Evolutionary conservation across 257 asterid genomes (phyloP), one percentile per base, ranked within the genome.

Genomic region (Primulina huaijiensis): DNA sequence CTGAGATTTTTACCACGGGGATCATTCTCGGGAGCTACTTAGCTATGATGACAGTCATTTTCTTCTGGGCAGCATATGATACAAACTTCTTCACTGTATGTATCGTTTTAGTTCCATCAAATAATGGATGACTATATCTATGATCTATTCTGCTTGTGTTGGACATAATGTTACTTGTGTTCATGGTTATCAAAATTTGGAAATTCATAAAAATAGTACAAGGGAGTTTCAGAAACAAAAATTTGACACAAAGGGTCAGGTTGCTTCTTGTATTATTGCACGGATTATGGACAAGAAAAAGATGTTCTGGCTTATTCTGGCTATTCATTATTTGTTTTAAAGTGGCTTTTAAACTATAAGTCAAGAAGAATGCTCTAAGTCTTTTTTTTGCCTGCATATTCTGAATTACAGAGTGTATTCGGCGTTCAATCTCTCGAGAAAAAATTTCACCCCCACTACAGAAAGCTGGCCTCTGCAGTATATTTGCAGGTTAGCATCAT

Each of bases 61-160:
- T 65, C 59, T 65, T 65, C 70, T 65, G 70, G 70, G 70, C 70
- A 23, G 70, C 70, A 65, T 65, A 65, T 19, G 70, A 65, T 11
- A 65, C 70, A 65, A 20, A 65, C 58, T 65, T 65, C 53, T 65
- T 65, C 37, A 30, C 23, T 25, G 70, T 65, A 65, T 11, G 59
- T 43, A 23, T 35, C 2, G 29, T 12, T 50, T 50, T 17, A 50
- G 5, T 50, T 50, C 7, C 57, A 5, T 50, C 57, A 50, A 43
- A 5, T 4, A 4, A 16, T 50, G 21, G 3, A 50, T 16, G 7
- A 50, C 21, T 50, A 2, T 46, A 6, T 33, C 6, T 27, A 27
- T 27, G 30, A 43, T 38, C 53, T 43, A 3, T 4, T 43, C n/a
- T 43, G n/a, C 6, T 12, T 43, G 17, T 11, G 53, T 43, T 43